Evolutionary conservation across 768 basidiomycete genomes (phyloP), one percentile per base, ranked within the genome.

Genomic region (Kockovaella imperatae): DNA sequence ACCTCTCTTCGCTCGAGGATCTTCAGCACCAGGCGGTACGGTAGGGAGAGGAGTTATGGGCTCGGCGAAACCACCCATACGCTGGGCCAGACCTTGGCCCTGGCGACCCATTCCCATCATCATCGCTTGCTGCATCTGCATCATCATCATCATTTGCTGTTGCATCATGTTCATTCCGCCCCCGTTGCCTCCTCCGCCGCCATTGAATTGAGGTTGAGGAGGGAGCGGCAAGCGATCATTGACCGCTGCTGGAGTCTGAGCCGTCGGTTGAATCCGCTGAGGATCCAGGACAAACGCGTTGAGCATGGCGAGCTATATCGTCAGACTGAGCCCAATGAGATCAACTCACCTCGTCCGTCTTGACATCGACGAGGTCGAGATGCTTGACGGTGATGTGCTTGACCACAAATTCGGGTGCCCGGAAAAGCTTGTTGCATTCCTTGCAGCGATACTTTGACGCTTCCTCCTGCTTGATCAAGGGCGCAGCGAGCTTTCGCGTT

Each of bases 371-470:
- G 14, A 87, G 75, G 52, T 95, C 87, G 10, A 84, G 75, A 68
- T 99, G 95, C 70, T 97, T 97, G 69, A 91, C 88, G 11, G 83
- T 80, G 52, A 99, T 83, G 69, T 99, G 95, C 76, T 97, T 97
- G 74, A 93, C 88, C 40, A 97, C 86, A 73, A 96, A 99, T 21
- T 90, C 82, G 28, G 86, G 84, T 3, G 90, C 95, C 70, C 91
- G 91, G 82, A 99, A 99, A 18, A 97, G 77, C 75, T 99, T 99
- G 73, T 83, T 83, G 72, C 95, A 99, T 32, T 70, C 66, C 75
- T 87, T 93, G 75, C 95, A 99, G 55, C 95, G 79, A 75, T 86
- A 97, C 69, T 95, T 97, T 62, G 84, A 87, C 72, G 93, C 88
- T 58, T 96, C 93, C 72, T 97, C 93, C 68, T 89, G 86, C 73